These are phyloP conservation scores for Penicilliopsis zonata DNA, from an alignment of 495 filamentous ascomycete genomes.

Conservation along the genomic window DNA sequence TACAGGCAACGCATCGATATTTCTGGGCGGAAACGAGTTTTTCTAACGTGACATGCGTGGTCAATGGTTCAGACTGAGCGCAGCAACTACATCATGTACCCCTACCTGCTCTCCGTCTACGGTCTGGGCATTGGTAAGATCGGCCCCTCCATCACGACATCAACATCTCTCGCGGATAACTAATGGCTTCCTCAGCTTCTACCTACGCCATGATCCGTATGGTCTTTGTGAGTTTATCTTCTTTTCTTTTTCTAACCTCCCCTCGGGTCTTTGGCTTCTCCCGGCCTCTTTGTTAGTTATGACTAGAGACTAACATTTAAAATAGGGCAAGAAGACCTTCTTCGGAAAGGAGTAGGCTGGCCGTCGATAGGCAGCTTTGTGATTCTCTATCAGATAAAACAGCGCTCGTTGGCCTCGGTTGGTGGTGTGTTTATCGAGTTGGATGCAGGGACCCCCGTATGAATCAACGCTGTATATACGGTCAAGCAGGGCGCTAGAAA, in stretches of 20 bases:
- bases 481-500: conserved; percentile 26
- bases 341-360: conserved; percentile 52
- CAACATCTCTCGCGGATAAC: conserved; percentile 13
- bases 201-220: conserved; percentile 47
- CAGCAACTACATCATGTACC: conserved; percentile 53
- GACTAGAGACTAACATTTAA: conserved; percentile 17
- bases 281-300: not conserved
- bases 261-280: not conserved
- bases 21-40: not conserved
- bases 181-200: conserved; percentile 22
- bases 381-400: conserved; percentile 7
- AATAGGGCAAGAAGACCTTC: conserved; percentile 79
- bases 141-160: conserved; percentile 30
- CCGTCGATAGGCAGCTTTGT: conserved; percentile 4
- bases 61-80: conserved; percentile 41
- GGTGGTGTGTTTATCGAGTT: conserved; percentile 30
- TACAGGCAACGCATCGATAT: not conserved
- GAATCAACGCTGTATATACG: conserved; percentile 36
- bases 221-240: conserved; percentile 39
- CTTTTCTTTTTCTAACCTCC: not conserved
- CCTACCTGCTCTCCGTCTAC: conserved; percentile 64
- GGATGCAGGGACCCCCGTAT: conserved; percentile 18
- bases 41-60: not conserved
- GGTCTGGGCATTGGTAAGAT: conserved; percentile 36
- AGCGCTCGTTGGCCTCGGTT: conserved; percentile 11